Conservation (phyloP, 2,329 filamentous ascomycete species). For the Hypoxylon sp. region DNA sequence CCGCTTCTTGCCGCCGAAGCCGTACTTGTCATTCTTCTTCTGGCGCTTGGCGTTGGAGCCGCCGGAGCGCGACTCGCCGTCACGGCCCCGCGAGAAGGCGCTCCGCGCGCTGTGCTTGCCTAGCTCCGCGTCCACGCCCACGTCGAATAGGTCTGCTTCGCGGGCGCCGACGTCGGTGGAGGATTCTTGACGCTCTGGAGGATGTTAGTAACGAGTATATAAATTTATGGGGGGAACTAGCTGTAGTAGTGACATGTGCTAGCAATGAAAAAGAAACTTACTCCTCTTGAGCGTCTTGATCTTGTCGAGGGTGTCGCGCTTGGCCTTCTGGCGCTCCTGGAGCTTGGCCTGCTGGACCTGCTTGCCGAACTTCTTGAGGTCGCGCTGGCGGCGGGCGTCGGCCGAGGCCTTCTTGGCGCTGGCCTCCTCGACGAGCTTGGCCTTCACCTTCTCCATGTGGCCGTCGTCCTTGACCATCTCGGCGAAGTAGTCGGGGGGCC, state of each 20-base stretch:
- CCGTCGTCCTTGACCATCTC: conserved; percentile 99
- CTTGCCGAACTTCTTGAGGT: conserved; percentile 99
- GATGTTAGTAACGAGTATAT: conserved; percentile 40
- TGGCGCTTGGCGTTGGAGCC: conserved; percentile 74
- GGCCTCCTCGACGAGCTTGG: conserved; percentile 90
- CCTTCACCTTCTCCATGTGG: conserved; percentile 97
- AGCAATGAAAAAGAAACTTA: conserved; percentile 58
- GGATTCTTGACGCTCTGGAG: conserved; percentile 82
- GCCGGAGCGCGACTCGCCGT: conserved; percentile 51
- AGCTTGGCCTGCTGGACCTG: conserved; percentile 95
- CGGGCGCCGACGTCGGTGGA: conserved; percentile 68
- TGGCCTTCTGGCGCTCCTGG: conserved; percentile 91
- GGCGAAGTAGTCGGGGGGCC: conserved; percentile 94
- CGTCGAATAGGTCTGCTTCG: conserved; percentile 90
- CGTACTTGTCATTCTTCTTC: conserved; percentile 95
- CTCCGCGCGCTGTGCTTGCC: conserved; percentile 55
- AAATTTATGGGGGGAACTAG: conserved; percentile 31
- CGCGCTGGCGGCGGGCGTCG: conserved; percentile 89
- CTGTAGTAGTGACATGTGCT: background rate
- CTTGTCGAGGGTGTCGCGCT: conserved; percentile 93
- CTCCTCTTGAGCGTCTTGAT: conserved; percentile 95
- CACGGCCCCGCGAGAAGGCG: conserved; percentile 50
- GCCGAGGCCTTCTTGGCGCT: conserved; percentile 90
- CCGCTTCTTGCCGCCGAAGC: conserved; percentile 95
- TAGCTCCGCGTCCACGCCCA: conserved; percentile 78